Base-by-base conservation (phyloP, 768 basidiomycete genomes). In the Amanita rubescens region DNA sequence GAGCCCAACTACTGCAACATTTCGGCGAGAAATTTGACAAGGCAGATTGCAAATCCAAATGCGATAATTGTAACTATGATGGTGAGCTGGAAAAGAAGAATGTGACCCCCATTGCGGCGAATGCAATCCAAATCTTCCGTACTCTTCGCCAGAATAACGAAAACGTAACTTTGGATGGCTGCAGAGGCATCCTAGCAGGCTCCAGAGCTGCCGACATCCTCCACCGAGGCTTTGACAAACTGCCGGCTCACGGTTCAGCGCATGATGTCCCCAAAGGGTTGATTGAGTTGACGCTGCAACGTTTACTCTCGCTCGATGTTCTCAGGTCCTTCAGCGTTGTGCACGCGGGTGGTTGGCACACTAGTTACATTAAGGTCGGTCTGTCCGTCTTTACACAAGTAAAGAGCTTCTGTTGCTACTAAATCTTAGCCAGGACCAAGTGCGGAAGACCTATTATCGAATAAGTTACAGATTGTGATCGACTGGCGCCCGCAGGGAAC, bases 1-100 rank as follows among this genome's bases (percentile, higher is more conserved):
- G 96, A 2, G 75, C 80, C 5, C 89, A 91, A 59, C 73, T 97
- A n/a, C 79, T 99, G 15, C 76, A 78, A n/a, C 90, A 90, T 67
- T 98, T 96, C 60, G 83, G 81, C 57, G 90, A 99, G 65, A 71
- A 72, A 8, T 97, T 97, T 67, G 77, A 85, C 55, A 70, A 76
- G 30, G 69, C 64, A 22, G 59, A 80, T 14, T 99, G 96, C 63
- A 67, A 77, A 34, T 71, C 74, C 37, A 75, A 77, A 3, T 99
- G 96, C 66, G 90, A 98, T 66, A 94, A 90, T 57, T 99, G 96
- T 64, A 68, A 77, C 39, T 71, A 77, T 48, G 71, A 72, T 30
- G 70, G 73, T 14, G 72, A 69, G 8, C 60, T 75, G 5, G 62
- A 75, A 15, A 70, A 68, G 10, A 68, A 75, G 35, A 84, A 96